These are phyloP conservation scores for Zhuliangozyma parablackwelliae DNA, from an alignment of 1,139 yeast genomes.

Conservation along the genomic window DNA sequence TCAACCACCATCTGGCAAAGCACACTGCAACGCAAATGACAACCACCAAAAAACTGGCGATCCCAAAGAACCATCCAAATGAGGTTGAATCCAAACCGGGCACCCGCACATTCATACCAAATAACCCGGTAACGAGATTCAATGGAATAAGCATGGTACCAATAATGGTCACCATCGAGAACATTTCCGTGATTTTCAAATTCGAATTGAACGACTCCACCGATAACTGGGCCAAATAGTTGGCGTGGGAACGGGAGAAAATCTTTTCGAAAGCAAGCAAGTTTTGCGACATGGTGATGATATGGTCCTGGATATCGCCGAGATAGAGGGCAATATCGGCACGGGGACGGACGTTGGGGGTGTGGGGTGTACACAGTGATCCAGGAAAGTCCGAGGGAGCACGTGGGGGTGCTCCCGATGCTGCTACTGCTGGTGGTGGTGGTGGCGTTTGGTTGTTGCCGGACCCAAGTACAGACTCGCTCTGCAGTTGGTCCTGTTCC, in stretches of 20 bases:
- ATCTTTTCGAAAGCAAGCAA: conserved; percentile 87
- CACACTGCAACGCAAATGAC: conserved; percentile 26
- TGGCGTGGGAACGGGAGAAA: conserved; percentile 85
- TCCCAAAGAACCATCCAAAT: conserved; percentile 33
- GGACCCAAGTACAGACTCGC: neutral
- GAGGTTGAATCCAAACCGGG: conserved; percentile 58
- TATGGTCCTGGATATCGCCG: conserved; percentile 98
- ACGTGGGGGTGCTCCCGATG: too few relatives aligned
- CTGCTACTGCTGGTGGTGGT: conserved; percentile 7
- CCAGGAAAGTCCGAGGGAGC: conserved; percentile 4
- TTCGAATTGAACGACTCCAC: conserved; percentile 86
- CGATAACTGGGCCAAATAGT: conserved; percentile 89
- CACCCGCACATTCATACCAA: conserved; percentile 92
- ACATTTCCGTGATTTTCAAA: conserved; percentile 77
- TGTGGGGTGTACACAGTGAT: conserved; percentile 8
- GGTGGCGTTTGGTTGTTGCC: conserved; percentile 1
- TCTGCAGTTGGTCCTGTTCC: conserved; percentile 3
- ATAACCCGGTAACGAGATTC: conserved; percentile 85
- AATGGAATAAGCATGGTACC: conserved; percentile 91
- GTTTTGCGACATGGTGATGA: conserved; percentile 91
- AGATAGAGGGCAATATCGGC: conserved; percentile 82
- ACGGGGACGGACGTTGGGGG: conserved; percentile 56
- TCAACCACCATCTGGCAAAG: conserved; percentile 34
- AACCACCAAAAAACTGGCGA: conserved; percentile 32
- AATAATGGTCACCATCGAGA: conserved; percentile 81